Evolutionary conservation across 1,284 basidiomycete genomes (phyloP).

Genomic region (Mycosarcoma mackinlayi): DNA sequence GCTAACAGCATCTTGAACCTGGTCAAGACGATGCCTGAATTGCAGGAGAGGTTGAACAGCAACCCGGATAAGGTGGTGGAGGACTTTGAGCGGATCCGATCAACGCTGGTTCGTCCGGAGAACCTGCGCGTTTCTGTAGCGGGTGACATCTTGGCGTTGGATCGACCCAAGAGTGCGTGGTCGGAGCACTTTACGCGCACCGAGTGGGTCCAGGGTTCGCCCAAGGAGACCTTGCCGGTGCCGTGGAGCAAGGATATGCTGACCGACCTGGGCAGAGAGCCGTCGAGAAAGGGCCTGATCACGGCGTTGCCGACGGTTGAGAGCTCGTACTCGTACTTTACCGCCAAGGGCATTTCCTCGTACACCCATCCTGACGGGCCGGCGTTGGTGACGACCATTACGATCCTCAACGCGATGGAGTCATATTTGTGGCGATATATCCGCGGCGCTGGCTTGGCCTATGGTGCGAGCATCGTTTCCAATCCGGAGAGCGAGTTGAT

Average conservation of each 20-base stretch:
- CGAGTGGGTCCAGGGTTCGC: constrained; percentile 12
- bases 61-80: constrained; percentile 52
- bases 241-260: constrained; percentile 79
- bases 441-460: constrained; percentile 73
- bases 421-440: constrained; percentile 83
- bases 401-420: constrained; percentile 92
- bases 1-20: constrained; percentile 80
- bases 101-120: constrained; percentile 73
- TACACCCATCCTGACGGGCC: constrained; percentile 81
- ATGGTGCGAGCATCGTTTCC: constrained; percentile 83
- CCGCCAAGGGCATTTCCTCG: constrained; percentile 74
- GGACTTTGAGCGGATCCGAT: constrained; percentile 56
- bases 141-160: constrained; percentile 81
- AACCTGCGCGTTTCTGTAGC: constrained; percentile 87
- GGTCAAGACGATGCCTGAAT: constrained; percentile 81
- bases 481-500: constrained; percentile 86
- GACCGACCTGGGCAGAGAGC: constrained; percentile 79
- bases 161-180: constrained; percentile 75
- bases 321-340: constrained; percentile 86
- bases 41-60: constrained; percentile 75
- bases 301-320: constrained; percentile 93
- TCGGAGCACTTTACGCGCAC: constrained; percentile 16
- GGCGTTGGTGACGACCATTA: constrained; percentile 83
- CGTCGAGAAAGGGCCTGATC: constrained; percentile 78
- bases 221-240: constrained; percentile 74